A percentile compares a stretch with the other conserved stretches of the same genome.
Conservation (phyloP, 805 yeast species). For the Hanseniaspora lindneri region DNA sequence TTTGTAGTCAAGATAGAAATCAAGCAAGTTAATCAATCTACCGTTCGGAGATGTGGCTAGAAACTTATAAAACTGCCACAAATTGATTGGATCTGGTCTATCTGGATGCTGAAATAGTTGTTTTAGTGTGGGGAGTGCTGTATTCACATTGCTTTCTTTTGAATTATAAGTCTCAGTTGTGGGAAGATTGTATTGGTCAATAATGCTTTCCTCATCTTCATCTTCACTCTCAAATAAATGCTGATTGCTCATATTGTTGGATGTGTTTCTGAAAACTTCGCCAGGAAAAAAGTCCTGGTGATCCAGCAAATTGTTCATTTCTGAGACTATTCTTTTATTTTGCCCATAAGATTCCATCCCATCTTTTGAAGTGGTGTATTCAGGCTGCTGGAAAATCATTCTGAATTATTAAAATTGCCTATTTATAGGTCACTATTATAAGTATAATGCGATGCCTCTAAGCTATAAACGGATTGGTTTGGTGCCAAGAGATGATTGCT, state of each 20-base stretch:
- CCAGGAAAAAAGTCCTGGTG: background rate
- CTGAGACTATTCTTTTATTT: conserved; percentile 8
- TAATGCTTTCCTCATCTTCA: conserved; percentile 2
- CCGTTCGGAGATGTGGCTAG: conserved; percentile 14
- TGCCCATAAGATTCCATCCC: conserved; percentile 6
- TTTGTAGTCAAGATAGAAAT: conserved; percentile 9
- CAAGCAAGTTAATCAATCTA: conserved; percentile 9
- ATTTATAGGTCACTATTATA: background rate
- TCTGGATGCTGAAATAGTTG: conserved; percentile 8
- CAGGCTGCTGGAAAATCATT: conserved; percentile 13
- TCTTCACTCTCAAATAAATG: background rate
- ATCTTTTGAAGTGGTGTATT: conserved; percentile 11
- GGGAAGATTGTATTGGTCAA: background rate
- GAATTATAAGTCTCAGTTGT: background rate
- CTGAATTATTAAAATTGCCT: background rate
- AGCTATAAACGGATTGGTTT: no score
- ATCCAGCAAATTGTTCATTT: conserved; percentile 9
- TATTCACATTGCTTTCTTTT: background rate
- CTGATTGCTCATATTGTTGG: background rate
- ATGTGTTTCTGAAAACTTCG: no score
- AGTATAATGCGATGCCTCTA: no score
- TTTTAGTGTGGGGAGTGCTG: conserved; percentile 4
- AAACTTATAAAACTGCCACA: conserved; percentile 14
- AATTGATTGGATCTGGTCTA: conserved; percentile 11
- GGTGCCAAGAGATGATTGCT: no score